These are phyloP conservation scores for Apiotrichum sp. DNA, from an alignment of 1,284 basidiomycete genomes.

Conservation along the genomic window DNA sequence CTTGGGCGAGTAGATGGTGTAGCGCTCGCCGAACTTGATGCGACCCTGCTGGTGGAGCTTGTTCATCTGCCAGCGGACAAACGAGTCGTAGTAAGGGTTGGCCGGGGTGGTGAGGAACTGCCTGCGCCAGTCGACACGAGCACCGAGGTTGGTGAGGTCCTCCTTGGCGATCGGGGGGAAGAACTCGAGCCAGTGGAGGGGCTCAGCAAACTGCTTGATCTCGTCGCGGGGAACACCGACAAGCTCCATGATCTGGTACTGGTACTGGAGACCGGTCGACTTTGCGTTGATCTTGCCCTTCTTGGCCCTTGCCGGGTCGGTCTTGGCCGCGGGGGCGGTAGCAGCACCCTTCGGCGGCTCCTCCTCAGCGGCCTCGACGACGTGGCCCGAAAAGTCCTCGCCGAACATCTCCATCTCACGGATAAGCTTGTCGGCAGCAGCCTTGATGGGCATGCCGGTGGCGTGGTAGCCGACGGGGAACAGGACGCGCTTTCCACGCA, in stretches of 20 bases:
- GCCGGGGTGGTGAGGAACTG: constrained; percentile 86
- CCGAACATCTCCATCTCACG: constrained; percentile 97
- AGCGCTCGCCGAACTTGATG: constrained; percentile 97
- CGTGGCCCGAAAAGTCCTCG: constrained; percentile 72
- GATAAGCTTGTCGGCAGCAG: constrained; percentile 93
- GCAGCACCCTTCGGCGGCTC: constrained; percentile 30
- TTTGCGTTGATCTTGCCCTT: constrained; percentile 96
- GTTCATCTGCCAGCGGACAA: constrained; percentile 98
- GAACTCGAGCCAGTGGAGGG: constrained; percentile 84
- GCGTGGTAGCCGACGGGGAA: constrained; percentile 96
- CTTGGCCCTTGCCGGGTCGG: constrained; percentile 65
- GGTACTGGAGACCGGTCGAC: constrained; percentile 87
- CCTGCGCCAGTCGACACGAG: constrained; percentile 95
- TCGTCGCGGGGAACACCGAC: constrained; percentile 81
- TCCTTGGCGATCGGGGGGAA: constrained; percentile 94
- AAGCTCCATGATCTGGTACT: constrained; percentile 98
- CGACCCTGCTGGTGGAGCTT: constrained; percentile 78
- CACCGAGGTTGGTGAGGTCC: constrained; percentile 82
- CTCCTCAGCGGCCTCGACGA: constrained; percentile 18
- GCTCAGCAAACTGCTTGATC: constrained; percentile 94
- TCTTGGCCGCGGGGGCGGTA: background rate
- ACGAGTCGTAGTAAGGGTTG: constrained; percentile 96
- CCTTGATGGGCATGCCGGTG: constrained; percentile 98
- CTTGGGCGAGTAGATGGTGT: constrained; percentile 99
- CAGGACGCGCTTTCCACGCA: constrained; percentile 89